phyloP scores from a whole-genome alignment of 768 basidiomycete genomes.

The Daedaleopsis sinensis region DNA sequence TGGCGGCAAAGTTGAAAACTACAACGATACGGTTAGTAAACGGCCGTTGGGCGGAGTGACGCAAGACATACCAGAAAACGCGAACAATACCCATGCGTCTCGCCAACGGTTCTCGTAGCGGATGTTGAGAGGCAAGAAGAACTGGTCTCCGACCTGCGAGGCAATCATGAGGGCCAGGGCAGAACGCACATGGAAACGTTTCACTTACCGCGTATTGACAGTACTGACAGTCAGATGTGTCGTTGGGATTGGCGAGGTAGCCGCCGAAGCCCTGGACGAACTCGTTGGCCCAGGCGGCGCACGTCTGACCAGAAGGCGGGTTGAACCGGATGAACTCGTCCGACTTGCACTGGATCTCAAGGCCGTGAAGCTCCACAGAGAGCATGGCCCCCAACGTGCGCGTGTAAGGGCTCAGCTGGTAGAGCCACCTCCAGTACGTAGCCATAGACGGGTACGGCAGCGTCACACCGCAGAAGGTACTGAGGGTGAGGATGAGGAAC shows the following conservation, averaged over 20 bases:
- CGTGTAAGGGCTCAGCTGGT: slow-evolving; percentile 72
- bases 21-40: slow-evolving; percentile 1
- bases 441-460: slow-evolving; percentile 68
- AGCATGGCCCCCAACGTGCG: slow-evolving; percentile 72
- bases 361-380: slow-evolving; percentile 75
- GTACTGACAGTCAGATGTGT: slow-evolving; percentile 65
- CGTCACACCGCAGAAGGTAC: slow-evolving; percentile 81
- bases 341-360: slow-evolving; percentile 61
- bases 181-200: slow-evolving; percentile 8
- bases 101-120: slow-evolving; percentile 63
- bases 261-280: slow-evolving; percentile 69
- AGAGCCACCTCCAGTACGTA: slow-evolving; percentile 80
- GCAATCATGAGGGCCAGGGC: slow-evolving; percentile 2
- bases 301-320: slow-evolving; percentile 77
- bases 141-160: slow-evolving; percentile 63
- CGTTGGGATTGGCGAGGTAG: slow-evolving; percentile 71
- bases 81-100: slow-evolving; percentile 66
- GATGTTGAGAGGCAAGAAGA: slow-evolving; percentile 71
- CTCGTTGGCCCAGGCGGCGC: slow-evolving; percentile 65
- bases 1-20: slow-evolving; percentile 73
- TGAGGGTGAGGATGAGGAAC: slow-evolving; percentile 64
- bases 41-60: not conserved
- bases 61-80: slow-evolving; percentile 52
- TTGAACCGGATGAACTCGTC: slow-evolving; percentile 75
- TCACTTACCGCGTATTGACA: slow-evolving; percentile 57